phyloP scores from a whole-genome alignment of 768 basidiomycete species.

The Lactarius psammicola region DNA sequence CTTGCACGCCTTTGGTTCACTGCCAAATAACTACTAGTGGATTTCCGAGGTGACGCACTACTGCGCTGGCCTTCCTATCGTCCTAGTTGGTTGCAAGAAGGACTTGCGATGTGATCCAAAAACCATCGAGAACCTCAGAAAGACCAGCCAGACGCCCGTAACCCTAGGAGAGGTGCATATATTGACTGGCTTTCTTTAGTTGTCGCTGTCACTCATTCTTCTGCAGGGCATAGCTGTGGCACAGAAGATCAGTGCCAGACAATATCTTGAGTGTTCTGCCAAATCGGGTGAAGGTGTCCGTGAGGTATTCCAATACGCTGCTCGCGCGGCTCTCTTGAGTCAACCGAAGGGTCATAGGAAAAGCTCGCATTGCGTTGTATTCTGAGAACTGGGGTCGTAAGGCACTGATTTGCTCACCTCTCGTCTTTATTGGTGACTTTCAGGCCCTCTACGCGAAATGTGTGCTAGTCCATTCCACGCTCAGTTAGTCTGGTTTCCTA shows the following conservation, averaged over 20 bases:
- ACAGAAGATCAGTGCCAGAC: conserved; percentile 94
- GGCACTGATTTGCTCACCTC: conserved; percentile 14
- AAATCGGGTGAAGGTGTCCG: conserved; percentile 95
- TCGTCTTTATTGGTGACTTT: conserved; percentile 15
- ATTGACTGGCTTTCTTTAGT: background rate
- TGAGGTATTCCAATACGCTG: conserved; percentile 98
- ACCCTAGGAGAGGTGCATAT: conserved; percentile 80
- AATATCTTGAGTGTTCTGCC: conserved; percentile 97
- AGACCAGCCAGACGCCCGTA: conserved; percentile 93
- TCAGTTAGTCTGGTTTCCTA: conserved; percentile 28
- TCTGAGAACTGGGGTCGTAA: conserved; percentile 36
- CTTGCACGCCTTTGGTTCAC: conserved; percentile 5
- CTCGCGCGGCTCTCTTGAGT: conserved; percentile 82
- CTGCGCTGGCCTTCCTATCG: conserved; percentile 90
- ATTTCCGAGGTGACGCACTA: conserved; percentile 99
- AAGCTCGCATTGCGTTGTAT: conserved; percentile 42
- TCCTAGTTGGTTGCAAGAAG: conserved; percentile 99
- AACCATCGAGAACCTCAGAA: conserved; percentile 91
- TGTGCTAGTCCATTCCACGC: conserved; percentile 24
- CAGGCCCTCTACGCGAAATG: conserved; percentile 13
- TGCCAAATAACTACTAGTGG: conserved; percentile 58
- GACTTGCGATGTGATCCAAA: conserved; percentile 91
- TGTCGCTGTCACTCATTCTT: conserved; percentile 6
- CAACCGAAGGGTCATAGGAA: conserved; percentile 48
- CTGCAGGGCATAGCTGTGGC: conserved; percentile 87